Percentiles rank a stretch among this genome's conserved stretches.
Conservation (phyloP, 2,329 filamentous ascomycete species). For the Xylaria sp. region DNA sequence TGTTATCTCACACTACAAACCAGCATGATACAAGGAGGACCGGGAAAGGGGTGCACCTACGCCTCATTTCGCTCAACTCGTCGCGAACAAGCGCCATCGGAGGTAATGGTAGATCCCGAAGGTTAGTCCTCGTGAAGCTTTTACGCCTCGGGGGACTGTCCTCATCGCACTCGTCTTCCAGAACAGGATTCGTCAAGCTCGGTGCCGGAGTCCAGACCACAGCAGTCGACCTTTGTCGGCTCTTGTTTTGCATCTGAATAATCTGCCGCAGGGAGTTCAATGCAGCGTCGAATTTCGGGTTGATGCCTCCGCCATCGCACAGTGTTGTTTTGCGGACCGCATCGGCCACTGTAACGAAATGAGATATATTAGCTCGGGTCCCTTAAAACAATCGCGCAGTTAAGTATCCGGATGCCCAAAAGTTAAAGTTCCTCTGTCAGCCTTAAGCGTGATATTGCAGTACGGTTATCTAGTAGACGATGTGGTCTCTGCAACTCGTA, state of each 20-base stretch:
- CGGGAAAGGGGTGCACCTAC: slow-evolving; percentile 36
- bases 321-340: slow-evolving; percentile 49
- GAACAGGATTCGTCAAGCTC: slow-evolving; percentile 9
- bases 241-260: slow-evolving; percentile 54
- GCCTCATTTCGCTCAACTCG: slow-evolving; percentile 55
- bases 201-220: slow-evolving; percentile 18
- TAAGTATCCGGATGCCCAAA: background rate
- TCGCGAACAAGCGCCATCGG: slow-evolving; percentile 57
- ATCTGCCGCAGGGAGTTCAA: slow-evolving; percentile 59
- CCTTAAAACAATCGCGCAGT: too few species aligned
- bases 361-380: background rate
- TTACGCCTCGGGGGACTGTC: slow-evolving; percentile 44
- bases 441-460: background rate
- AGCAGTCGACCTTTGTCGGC: slow-evolving; percentile 23
- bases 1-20: too few species aligned
- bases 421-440: background rate
- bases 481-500: background rate
- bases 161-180: slow-evolving; percentile 9
- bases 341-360: slow-evolving; percentile 19
- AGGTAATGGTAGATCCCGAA: slow-evolving; percentile 61
- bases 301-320: slow-evolving; percentile 41
- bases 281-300: slow-evolving; percentile 59
- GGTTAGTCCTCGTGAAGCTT: slow-evolving; percentile 51
- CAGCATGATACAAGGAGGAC: background rate
- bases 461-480: background rate